Base-by-base conservation (phyloP, 805 yeast genomes). In the Saturnispora sanitii region DNA sequence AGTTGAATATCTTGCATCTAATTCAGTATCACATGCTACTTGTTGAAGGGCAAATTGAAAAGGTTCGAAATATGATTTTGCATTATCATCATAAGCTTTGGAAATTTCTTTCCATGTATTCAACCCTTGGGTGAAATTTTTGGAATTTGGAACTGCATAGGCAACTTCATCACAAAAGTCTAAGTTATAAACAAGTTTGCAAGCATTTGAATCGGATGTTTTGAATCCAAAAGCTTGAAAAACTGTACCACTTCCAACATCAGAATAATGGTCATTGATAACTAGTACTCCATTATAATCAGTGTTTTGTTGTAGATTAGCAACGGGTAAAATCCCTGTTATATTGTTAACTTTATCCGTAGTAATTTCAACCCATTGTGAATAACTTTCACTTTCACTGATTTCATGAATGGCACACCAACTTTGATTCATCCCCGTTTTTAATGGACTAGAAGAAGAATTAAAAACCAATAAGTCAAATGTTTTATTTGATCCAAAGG, bases 141-240 rank as follows among this genome's bases (percentile, higher is more conserved):
- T 44, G 13, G 61, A 62, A 6, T 58, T 67, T 0, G 97, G 97
- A 0, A 84, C 95, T 0, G 95, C 71, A 60, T 88, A 90, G 1
- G 95, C 92, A 19, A 90, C 94, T 35, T 75, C 73, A 23, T 67
- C 58, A 58, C 98, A 90, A 53, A 87, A 87, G 2, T 73, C 77
- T 44, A 90, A 65, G 44, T 75, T 82, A 55, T 74, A 85, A 15
- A 87, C 72, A 37, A 88, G 61, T 45, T 80, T 74, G 57, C 98
- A 90, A 2, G 83, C 71, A 16, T 65, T 62, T 2, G 67, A 55
- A 20, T 57, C 58, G 57, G 73, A 59, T 2, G 85, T 75, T 31
- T 72, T 69, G 44, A 90, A 83, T 28, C 58, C 57, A 32, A 80
- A 69, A 9, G 70, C 69, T 6, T 64, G 57, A 51, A 74, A 83